These are phyloP conservation scores for Pythium dissimile DNA, from an alignment of 352 stramenopile genomes.

Conservation along the genomic window DNA sequence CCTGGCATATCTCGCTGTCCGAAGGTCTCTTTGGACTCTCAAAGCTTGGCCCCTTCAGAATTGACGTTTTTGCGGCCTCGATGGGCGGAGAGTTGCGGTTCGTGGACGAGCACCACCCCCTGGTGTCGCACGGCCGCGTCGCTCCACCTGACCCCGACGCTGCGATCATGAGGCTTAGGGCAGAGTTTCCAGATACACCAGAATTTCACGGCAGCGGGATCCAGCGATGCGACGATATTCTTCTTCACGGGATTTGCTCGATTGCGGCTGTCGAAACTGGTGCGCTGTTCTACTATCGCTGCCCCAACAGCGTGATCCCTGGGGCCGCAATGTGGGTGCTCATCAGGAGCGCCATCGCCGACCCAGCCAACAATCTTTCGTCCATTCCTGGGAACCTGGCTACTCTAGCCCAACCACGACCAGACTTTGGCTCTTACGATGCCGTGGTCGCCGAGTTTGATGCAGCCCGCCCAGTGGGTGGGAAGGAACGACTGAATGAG, in stretches of 20 bases:
- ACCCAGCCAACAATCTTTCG: neutral
- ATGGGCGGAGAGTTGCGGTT: constrained; percentile 11
- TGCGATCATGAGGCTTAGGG: constrained; percentile 6
- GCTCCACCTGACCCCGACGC: neutral
- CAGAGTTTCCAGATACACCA: constrained; percentile 3
- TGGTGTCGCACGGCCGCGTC: constrained; percentile 13
- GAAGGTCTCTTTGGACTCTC: constrained; percentile 19
- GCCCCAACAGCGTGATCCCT: constrained; percentile 11
- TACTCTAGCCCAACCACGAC: neutral
- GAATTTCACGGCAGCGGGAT: constrained; percentile 12
- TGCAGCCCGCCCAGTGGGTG: neutral
- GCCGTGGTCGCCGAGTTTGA: constrained; percentile 7
- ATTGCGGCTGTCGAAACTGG: constrained; percentile 16
- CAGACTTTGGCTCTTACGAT: constrained; percentile 10
- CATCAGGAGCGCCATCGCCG: neutral
- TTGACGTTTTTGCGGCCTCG: constrained; percentile 21
- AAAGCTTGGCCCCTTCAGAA: constrained; percentile 11
- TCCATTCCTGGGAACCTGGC: constrained; percentile 8
- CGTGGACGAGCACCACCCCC: constrained; percentile 14
- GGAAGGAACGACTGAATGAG: constrained; percentile 13
- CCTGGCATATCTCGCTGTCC: constrained; percentile 16
- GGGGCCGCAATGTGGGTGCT: constrained; percentile 16
- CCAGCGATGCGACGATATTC: constrained; percentile 3
- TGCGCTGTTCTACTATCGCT: constrained; percentile 24
- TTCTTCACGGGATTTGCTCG: constrained; percentile 15